Conservation (phyloP, 495 filamentous ascomycete species). For the Pyronema omphalodes region DNA sequence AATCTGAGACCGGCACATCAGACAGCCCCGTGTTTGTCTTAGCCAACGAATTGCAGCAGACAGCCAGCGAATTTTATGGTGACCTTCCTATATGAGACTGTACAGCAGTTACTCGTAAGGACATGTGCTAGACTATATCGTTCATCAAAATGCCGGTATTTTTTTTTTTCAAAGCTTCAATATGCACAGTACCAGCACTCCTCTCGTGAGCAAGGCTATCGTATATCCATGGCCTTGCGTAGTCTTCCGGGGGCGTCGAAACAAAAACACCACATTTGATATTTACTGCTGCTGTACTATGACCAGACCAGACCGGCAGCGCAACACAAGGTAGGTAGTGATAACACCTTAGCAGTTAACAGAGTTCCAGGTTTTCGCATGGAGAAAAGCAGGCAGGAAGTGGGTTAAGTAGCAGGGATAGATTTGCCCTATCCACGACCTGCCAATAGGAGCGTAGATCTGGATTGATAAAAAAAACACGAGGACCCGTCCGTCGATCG, state of each 20-base stretch:
- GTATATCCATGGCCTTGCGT: background rate
- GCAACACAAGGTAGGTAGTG: too few species aligned
- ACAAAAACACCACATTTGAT: too few species aligned
- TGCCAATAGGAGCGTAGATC: too few species aligned
- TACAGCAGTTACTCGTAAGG: background rate
- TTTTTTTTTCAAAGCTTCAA: background rate
- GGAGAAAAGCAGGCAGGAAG: too few species aligned
- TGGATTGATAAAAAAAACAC: too few species aligned
- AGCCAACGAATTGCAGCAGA: background rate
- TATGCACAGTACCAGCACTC: background rate
- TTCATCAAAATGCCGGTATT: background rate
- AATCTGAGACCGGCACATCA: background rate
- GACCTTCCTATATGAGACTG: background rate
- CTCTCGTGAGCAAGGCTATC: background rate
- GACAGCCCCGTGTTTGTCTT: background rate
- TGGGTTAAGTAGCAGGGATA: too few species aligned
- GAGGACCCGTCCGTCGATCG: too few species aligned
- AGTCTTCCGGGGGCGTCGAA: background rate
- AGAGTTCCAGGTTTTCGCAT: too few species aligned
- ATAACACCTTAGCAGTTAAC: too few species aligned
- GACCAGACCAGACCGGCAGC: too few species aligned
- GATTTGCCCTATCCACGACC: too few species aligned
- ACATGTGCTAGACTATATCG: background rate
- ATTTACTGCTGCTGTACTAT: too few species aligned
- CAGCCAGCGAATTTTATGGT: background rate